Conservation (phyloP, 1,139 yeast species). For the Saccharomycopsis crataegensis region DNA sequence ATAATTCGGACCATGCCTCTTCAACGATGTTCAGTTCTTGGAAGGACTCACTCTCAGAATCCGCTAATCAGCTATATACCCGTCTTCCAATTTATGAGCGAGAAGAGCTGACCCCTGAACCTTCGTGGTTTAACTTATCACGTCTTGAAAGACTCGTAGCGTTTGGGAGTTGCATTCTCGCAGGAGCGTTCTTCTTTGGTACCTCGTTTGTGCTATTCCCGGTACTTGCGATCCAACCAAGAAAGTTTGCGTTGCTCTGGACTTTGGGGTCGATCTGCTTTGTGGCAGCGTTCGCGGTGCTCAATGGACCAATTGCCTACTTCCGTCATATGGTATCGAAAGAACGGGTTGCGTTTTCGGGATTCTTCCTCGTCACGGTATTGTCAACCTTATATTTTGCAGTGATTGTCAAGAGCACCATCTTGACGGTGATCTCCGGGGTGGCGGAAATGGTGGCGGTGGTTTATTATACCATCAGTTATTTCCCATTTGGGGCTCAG, state of each 20-base stretch:
- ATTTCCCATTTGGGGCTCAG: constrained; percentile 93
- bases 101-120: constrained; percentile 17
- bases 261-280: constrained; percentile 83
- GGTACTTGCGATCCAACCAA: constrained; percentile 79
- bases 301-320: constrained; percentile 88
- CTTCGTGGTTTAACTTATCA: constrained; percentile 33
- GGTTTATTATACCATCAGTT: constrained; percentile 79
- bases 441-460: constrained; percentile 78
- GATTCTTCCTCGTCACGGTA: constrained; percentile 71
- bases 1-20: not conserved
- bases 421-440: constrained; percentile 71
- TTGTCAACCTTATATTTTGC: constrained; percentile 55
- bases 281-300: constrained; percentile 80
- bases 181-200: constrained; percentile 72
- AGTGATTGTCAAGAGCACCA: constrained; percentile 54
- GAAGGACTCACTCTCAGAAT: constrained; percentile 13
- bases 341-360: constrained; percentile 71
- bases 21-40: constrained; percentile 14
- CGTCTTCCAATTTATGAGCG: constrained; percentile 18
- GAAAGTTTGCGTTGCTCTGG: constrained; percentile 89
- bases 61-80: constrained; percentile 14
- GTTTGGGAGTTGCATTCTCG: constrained; percentile 68
- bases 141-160: constrained; percentile 76
- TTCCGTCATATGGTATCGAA: constrained; percentile 65
- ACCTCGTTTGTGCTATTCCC: constrained; percentile 82